These are phyloP conservation scores for Picea engelmannii DNA, from an alignment of 83 land plant genomes.

Conservation along the genomic window DNA sequence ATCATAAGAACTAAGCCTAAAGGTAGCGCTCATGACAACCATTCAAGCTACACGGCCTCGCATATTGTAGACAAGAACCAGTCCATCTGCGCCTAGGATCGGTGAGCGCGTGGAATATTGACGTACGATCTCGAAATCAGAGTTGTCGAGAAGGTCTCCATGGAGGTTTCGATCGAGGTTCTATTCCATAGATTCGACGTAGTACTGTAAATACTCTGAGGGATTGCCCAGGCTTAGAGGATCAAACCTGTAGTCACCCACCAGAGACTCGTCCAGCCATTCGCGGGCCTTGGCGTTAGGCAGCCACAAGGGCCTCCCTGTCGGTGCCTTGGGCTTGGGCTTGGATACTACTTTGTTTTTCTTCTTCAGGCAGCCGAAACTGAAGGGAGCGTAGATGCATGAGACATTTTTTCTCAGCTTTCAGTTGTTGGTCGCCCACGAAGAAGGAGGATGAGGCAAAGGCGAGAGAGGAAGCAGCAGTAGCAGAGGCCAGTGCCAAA, in stretches of 20 bases:
- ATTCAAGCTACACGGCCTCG: no score
- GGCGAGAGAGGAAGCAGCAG: conserved; percentile 7
- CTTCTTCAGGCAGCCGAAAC: conserved; percentile 27
- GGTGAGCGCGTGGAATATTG: no score
- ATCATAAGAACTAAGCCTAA: no score
- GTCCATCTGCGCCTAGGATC: no score
- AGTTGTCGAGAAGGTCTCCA: conserved; percentile 36
- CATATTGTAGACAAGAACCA: no score
- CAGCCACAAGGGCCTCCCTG: conserved; percentile 42
- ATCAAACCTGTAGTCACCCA: conserved; percentile 53
- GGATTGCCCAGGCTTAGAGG: conserved; percentile 46
- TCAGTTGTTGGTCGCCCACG: conserved; percentile 6
- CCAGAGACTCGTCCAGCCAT: conserved; percentile 45
- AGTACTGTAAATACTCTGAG: conserved; percentile 43
- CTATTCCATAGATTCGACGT: conserved; percentile 46
- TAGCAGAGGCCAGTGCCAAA: no score
- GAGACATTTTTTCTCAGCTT: not conserved
- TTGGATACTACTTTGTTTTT: not conserved
- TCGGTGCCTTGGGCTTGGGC: conserved; percentile 17
- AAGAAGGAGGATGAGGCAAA: conserved; percentile 16
- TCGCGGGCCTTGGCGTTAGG: conserved; percentile 48
- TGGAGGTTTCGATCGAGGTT: conserved; percentile 39
- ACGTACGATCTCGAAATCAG: no score
- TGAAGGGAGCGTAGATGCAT: conserved; percentile 19
- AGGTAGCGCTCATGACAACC: no score